Base-by-base conservation (phyloP, 2,329 filamentous ascomycete genomes). In the Mycosphaerella sp. region DNA sequence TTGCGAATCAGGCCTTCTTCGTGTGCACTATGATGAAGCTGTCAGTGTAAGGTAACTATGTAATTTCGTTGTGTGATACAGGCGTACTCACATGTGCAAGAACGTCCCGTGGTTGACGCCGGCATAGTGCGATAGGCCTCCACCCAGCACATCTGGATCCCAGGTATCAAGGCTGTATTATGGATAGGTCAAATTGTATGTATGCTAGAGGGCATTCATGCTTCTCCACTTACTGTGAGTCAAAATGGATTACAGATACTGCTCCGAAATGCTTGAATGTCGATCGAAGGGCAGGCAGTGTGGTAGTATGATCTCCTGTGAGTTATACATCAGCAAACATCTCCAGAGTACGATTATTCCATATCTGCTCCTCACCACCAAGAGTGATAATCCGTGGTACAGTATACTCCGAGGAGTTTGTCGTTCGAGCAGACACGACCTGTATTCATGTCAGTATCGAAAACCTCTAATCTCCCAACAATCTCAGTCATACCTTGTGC, bases 61-160 rank as follows among this genome's bases (percentile, higher is more conserved):
- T 21, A 6, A 21, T 21, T 21, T 21, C 6, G 21, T 21, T 3
- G 21, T 21, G 21, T 21, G 21, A 21, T 6, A 6, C 21, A 21
- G 21, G 21, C 6, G 21, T 21, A 21, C 21, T 21, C 6, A 21
- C 21, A 21, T 21, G 21, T 21, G 21, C 21, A 21, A 21, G 21
- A 21, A 82, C 0, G 80, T 83, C 34, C 80, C 80, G 59, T 83
- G 79, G 51, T 82, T 82, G 2, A 81, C 66, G n/a, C 71, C 72
- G 2, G 78, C 79, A 56, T 83, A 82, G 55, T 80, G 73, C 4
- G 77, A 79, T n/a, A 81, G 71, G 0, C 77, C 78, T 17, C 79
- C 79, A 10, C 79, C 76, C 3, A 81, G 60, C 0, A 79, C 75
- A 35, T 75, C 64, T 1, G 77, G 77, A 63, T 79, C 73, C 77